Evolutionary conservation across 2,329 filamentous ascomycete genomes (phyloP), one percentile per base, ranked within the genome.

Genomic region (Coniochaeta prunicola): DNA sequence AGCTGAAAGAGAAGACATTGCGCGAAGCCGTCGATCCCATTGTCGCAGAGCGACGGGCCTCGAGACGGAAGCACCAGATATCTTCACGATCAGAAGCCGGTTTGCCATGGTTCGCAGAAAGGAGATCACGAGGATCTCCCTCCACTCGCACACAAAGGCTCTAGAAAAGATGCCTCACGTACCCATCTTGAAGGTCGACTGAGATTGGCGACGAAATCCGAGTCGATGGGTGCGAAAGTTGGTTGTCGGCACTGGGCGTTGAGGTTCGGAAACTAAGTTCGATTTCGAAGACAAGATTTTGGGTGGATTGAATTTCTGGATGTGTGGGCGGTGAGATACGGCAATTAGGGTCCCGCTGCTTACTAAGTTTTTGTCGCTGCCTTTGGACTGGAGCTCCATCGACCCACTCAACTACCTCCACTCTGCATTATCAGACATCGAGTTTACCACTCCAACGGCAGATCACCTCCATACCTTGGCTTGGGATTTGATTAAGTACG

Each of bases 141-240:
- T 70, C 76, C 77, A 79, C 76, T 79, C 76, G 77, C 77, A 79
- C 71, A 78, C 76, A 71, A 70, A 70, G 70, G 70, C 69, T 71
- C 67, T 66, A 68, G 71, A 68, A 68, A 68, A 67, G 69, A 60
- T 63, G 65, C 69, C 67, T 72, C 79, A 80, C 81, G 76, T 84
- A 84, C 81, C 81, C 81, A 84, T 84, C 75, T 78, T 82, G 78
- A 74, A 78, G 78, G 68, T 70, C 42, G 71, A 70, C 71, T 64
- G 62, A 65, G 69, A 62, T 60, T 69, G 61, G 63, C 58, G 55
- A 60, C 66, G 15, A 66, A 65, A 62, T 61, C 30, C 65, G 66
- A 70, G 67, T 73, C 70, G 71, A 74, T 71, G 70, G 71, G 76
- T 72, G 73, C n/a, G 69, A 71, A 64, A 61, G 66, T 63, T 68